Percentiles rank a stretch among this genome's conserved stretches.
Conservation (phyloP, 805 yeast species). For the Candida odintsovae region DNA sequence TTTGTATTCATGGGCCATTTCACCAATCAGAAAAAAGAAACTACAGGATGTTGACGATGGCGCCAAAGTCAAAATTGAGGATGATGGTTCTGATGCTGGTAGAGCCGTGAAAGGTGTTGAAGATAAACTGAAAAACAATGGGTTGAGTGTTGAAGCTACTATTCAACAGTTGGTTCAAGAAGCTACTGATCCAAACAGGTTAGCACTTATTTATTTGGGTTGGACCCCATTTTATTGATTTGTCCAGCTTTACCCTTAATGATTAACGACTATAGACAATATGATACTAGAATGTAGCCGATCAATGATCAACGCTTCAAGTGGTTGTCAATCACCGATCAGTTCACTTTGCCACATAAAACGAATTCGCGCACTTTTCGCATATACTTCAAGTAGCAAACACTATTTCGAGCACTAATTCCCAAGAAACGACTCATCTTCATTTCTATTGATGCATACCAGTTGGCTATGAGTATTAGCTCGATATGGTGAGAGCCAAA, state of each 20-base stretch:
- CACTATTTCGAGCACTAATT: too few species aligned
- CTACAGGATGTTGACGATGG: conserved; percentile 32
- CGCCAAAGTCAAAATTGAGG: conserved; percentile 7
- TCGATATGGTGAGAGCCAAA: too few species aligned
- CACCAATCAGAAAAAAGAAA: conserved; percentile 60
- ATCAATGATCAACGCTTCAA: neutral
- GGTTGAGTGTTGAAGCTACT: conserved; percentile 75
- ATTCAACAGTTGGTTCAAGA: conserved; percentile 76
- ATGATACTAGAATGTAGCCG: neutral
- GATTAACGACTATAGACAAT: neutral
- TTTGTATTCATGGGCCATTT: conserved; percentile 82
- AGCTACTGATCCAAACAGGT: conserved; percentile 61
- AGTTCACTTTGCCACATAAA: neutral
- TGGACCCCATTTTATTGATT: conserved; percentile 73
- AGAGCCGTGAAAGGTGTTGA: conserved; percentile 71
- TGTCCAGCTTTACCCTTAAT: neutral
- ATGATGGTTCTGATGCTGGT: conserved; percentile 53
- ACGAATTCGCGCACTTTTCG: neutral
- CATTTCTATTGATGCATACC: too few species aligned
- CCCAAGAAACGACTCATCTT: too few species aligned
- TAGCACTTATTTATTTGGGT: conserved; percentile 75
- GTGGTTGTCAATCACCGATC: too few species aligned
- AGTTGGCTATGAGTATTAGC: too few species aligned
- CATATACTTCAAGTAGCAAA: too few species aligned
- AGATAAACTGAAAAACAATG: conserved; percentile 59